Percentiles rank a stretch among this genome's conserved stretches.
phyloP scores from a whole-genome alignment of 208 protist genomes.

The Leishmania turanica region DNA sequence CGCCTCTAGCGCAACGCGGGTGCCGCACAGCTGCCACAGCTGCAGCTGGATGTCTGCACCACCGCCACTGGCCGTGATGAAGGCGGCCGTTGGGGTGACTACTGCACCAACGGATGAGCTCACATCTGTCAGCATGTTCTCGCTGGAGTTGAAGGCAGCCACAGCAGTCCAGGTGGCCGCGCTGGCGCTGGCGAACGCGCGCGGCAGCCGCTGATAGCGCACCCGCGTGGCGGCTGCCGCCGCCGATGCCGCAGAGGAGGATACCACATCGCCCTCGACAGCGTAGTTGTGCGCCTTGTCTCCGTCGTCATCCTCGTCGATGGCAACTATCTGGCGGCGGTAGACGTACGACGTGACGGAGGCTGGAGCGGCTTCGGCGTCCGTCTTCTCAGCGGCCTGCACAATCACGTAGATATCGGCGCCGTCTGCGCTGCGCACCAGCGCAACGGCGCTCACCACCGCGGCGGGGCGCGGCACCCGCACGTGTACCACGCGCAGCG shows the following conservation, averaged over 20 bases:
- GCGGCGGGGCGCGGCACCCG: constrained; percentile 28
- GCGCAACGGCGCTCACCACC: constrained; percentile 27
- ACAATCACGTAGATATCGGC: constrained; percentile 52
- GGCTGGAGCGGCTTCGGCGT: background rate
- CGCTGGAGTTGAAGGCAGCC: constrained; percentile 23
- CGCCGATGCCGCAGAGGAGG: constrained; percentile 3
- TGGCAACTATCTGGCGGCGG: constrained; percentile 33
- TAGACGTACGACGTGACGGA: constrained; percentile 38
- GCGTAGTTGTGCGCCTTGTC: constrained; percentile 4
- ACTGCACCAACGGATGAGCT: background rate
- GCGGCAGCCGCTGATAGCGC: constrained; percentile 55
- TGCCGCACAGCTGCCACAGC: constrained; percentile 38
- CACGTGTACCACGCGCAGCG: constrained; percentile 38
- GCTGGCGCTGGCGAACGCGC: constrained; percentile 33
- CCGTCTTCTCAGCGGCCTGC: constrained; percentile 29
- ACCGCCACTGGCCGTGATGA: constrained; percentile 31
- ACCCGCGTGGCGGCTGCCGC: constrained; percentile 11
- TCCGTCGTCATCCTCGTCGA: constrained; percentile 12
- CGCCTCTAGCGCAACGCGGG: constrained; percentile 38
- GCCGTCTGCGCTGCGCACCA: constrained; percentile 39
- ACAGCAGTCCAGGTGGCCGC: constrained; percentile 35
- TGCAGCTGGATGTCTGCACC: constrained; percentile 30
- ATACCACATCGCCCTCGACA: constrained; percentile 13
- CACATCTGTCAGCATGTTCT: constrained; percentile 2
- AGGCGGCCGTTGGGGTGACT: constrained; percentile 4